Percentiles rank a stretch among this genome's conserved stretches.
Evolutionary conservation across 73 alveolate species (phyloP).

Genomic region (Paramecium sexaurelia): DNA sequence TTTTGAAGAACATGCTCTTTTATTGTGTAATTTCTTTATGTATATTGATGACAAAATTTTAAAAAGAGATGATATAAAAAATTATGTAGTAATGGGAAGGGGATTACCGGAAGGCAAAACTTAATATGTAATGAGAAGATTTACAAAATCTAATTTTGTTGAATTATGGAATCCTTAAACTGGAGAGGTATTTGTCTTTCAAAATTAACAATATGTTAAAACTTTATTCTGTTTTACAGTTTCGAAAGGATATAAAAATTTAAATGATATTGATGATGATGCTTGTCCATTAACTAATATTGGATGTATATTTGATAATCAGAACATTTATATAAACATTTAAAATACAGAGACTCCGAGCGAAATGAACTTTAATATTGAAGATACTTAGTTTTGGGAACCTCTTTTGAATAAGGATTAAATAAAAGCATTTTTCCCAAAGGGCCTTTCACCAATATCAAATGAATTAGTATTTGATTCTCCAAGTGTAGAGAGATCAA

Average conservation of each 20-base stretch:
- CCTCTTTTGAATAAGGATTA: constrained; percentile 87
- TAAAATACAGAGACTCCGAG: constrained; percentile 91
- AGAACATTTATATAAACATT: constrained; percentile 89
- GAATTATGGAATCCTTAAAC: constrained; percentile 97
- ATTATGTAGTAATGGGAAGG: constrained; percentile 93
- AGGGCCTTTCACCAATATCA: constrained; percentile 78
- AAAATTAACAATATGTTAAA: constrained; percentile 77
- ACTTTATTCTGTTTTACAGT: constrained; percentile 83
- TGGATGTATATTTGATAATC: constrained; percentile 93
- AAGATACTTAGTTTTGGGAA: constrained; percentile 85
- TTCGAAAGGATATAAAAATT: constrained; percentile 81
- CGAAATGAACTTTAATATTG: constrained; percentile 87
- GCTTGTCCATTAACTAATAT: constrained; percentile 91
- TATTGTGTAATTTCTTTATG: constrained; percentile 96
- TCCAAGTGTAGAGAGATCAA: constrained; percentile 74
- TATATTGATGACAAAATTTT: constrained; percentile 83
- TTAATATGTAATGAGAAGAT: constrained; percentile 93
- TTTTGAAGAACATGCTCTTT: constrained; percentile 98
- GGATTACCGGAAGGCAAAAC: constrained; percentile 99
- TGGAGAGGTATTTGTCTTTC: constrained; percentile 93
- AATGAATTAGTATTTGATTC: constrained; percentile 81
- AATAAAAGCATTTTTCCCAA: constrained; percentile 76
- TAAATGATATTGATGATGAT: constrained; percentile 79
- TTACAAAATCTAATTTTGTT: constrained; percentile 80
- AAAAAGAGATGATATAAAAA: constrained; percentile 77